These are phyloP conservation scores for Phytomonas sp. DNA, from an alignment of 208 protist genomes.

Conservation along the genomic window DNA sequence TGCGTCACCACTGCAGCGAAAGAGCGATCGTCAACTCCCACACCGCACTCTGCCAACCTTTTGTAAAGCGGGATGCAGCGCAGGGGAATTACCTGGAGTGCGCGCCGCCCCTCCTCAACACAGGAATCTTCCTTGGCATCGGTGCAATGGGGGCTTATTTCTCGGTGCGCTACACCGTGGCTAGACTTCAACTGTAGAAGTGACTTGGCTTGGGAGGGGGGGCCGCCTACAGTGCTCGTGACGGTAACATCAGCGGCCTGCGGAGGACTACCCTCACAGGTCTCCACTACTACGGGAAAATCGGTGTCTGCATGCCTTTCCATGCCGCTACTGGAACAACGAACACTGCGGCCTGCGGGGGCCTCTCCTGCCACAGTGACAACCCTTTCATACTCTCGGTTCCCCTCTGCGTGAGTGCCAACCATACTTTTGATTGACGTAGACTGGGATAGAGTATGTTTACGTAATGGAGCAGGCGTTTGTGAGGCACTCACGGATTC, in stretches of 20 bases:
- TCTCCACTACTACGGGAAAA: not conserved
- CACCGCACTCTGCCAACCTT: conserved; percentile 25
- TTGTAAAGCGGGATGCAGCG: conserved; percentile 22
- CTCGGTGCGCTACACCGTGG: not conserved
- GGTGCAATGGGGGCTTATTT: not conserved
- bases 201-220: not conserved
- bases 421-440: not conserved
- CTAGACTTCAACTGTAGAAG: not conserved
- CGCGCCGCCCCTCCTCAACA: not conserved
- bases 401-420: not conserved
- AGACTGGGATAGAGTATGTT: not conserved
- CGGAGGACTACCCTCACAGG: not conserved
- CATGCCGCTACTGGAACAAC: no score
- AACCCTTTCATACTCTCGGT: not conserved
- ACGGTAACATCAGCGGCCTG: not conserved
- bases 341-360: no score
- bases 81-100: not conserved
- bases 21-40: conserved; percentile 21
- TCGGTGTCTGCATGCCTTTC: not conserved
- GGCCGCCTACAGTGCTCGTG: not conserved
- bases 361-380: not conserved
- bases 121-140: not conserved
- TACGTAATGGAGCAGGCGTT: not conserved
- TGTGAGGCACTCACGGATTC: not conserved
- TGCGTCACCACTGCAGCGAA: conserved; percentile 25